Percentiles rank a stretch among this genome's conserved stretches.
These are phyloP conservation scores for Trifolium repens DNA, from an alignment of 306 rosid genomes.

Conservation along the genomic window DNA sequence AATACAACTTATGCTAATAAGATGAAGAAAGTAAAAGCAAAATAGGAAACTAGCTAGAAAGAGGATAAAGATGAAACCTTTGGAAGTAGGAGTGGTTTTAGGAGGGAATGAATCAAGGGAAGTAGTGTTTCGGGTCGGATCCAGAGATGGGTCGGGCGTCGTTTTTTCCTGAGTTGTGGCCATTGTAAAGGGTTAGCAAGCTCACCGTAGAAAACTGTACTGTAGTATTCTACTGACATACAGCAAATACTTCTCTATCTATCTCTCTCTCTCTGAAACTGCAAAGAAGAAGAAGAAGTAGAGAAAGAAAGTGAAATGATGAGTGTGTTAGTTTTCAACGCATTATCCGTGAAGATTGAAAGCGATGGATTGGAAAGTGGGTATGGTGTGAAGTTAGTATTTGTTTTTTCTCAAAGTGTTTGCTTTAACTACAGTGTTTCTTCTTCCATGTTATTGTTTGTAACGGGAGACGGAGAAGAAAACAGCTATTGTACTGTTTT, in stretches of 20 bases:
- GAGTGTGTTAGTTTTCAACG: not conserved
- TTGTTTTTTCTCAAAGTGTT: not conserved
- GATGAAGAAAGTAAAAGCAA: not conserved
- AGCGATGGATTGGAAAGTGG: not conserved
- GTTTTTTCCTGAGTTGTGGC: conserved; percentile 88
- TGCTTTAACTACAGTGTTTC: not conserved
- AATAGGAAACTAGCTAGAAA: not conserved
- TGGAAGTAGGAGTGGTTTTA: conserved; percentile 54
- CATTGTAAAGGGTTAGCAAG: conserved; percentile 81
- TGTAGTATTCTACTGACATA: conserved; percentile 75
- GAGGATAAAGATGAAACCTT: conserved; percentile 48
- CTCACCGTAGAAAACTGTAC: conserved; percentile 60
- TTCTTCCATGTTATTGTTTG: too few relatives aligned
- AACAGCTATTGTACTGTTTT: too few relatives aligned
- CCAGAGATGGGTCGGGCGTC: conserved; percentile 54
- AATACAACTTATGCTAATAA: too few relatives aligned
- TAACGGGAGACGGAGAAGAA: too few relatives aligned
- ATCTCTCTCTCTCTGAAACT: not conserved
- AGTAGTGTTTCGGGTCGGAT: conserved; percentile 47
- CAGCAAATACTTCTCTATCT: conserved; percentile 47
- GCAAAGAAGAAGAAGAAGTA: not conserved
- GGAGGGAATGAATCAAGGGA: conserved; percentile 57
- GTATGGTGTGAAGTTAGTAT: too few relatives aligned
- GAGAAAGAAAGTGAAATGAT: not conserved
- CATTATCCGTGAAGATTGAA: conserved; percentile 27